These are phyloP conservation scores for Pseudocercospora musae DNA, from an alignment of 2,329 filamentous ascomycete genomes.

Conservation along the genomic window DNA sequence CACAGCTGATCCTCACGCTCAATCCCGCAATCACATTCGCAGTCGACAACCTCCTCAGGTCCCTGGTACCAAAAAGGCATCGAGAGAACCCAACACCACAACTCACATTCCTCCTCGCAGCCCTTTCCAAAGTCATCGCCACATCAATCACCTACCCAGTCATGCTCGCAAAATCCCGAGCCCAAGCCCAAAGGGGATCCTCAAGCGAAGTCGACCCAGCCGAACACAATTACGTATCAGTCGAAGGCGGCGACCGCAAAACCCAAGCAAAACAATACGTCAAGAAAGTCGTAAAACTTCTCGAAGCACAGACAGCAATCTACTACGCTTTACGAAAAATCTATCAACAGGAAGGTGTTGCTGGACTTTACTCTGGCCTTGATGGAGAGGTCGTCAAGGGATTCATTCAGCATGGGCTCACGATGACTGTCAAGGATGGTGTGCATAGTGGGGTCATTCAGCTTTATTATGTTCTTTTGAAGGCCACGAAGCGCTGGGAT, in stretches of 20 bases:
- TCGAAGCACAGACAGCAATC: slow-evolving; percentile 32
- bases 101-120: slow-evolving; percentile 65
- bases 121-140: slow-evolving; percentile 73
- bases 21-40: slow-evolving; percentile 87
- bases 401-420: slow-evolving; percentile 81
- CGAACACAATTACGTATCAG: slow-evolving; percentile 17
- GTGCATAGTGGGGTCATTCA: slow-evolving; percentile 70
- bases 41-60: slow-evolving; percentile 69
- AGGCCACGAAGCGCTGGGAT: slow-evolving; percentile 42
- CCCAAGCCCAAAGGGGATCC: slow-evolving; percentile 57
- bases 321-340: slow-evolving; percentile 32
- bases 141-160: slow-evolving; percentile 80
- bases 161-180: slow-evolving; percentile 75
- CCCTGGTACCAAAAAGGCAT: slow-evolving; percentile 54
- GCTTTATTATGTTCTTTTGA: slow-evolving; percentile 65
- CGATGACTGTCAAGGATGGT: slow-evolving; percentile 80
- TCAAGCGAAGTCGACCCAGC: slow-evolving; percentile 20
- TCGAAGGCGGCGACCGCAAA: slow-evolving; percentile 12
- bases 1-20: slow-evolving; percentile 72
- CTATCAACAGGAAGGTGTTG: slow-evolving; percentile 57
- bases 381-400: slow-evolving; percentile 74
- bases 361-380: slow-evolving; percentile 72
- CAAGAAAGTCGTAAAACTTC: slow-evolving; percentile 20
- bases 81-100: slow-evolving; percentile 52
- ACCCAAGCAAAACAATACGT: slow-evolving; percentile 16